Conservation (phyloP, 2,329 filamentous ascomycete genomes). For the Colletotrichum sp. region DNA sequence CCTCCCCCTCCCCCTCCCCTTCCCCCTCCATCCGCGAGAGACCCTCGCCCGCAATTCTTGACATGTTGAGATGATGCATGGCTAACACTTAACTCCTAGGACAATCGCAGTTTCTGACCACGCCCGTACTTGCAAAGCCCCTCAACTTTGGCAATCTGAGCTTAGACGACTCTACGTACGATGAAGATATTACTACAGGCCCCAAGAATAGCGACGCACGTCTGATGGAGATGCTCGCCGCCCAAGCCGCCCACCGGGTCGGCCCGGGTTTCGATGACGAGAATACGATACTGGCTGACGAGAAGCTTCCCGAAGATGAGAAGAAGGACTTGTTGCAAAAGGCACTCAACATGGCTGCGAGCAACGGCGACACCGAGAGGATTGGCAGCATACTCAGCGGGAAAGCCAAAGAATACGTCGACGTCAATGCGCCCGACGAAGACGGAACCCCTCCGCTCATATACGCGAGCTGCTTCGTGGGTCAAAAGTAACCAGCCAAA, state of each 20-base stretch:
- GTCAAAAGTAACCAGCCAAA: conserved; percentile 34
- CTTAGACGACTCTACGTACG: conserved; percentile 78
- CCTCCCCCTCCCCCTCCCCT: neutral
- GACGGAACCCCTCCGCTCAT: conserved; percentile 97
- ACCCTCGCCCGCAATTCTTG: neutral
- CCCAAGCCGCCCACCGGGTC: conserved; percentile 85
- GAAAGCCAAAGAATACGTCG: conserved; percentile 75
- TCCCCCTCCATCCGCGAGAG: neutral
- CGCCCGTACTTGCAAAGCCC: conserved; percentile 82
- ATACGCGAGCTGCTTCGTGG: conserved; percentile 95
- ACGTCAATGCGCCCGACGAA: conserved; percentile 88
- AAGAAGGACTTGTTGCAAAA: conserved; percentile 86
- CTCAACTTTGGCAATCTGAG: conserved; percentile 82
- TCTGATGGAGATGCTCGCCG: conserved; percentile 94
- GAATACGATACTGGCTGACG: conserved; percentile 76
- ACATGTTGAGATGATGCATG: neutral
- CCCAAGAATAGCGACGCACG: conserved; percentile 80
- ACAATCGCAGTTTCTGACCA: conserved; percentile 93
- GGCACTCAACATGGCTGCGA: conserved; percentile 91
- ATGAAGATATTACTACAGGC: conserved; percentile 61
- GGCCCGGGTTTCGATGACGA: conserved; percentile 78
- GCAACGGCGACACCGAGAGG: conserved; percentile 89
- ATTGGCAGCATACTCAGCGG: conserved; percentile 79
- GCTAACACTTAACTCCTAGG: conserved; percentile 56
- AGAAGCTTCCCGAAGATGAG: conserved; percentile 74